These are phyloP conservation scores for Suillus clintonianus DNA, from an alignment of 768 basidiomycete species.

Conservation along the genomic window DNA sequence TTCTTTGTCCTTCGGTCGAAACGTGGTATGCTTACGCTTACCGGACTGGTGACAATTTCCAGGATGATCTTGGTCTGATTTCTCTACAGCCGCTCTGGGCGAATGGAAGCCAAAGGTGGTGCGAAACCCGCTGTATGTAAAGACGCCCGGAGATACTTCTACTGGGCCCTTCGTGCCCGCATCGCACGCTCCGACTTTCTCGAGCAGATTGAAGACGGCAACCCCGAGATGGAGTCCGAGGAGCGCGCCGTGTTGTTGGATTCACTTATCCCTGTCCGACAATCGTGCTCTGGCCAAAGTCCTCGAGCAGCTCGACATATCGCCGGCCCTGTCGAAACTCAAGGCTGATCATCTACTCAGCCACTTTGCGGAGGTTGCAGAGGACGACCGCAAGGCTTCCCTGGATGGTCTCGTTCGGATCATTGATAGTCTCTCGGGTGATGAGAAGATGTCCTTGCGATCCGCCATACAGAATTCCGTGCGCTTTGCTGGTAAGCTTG, in stretches of 20 bases:
- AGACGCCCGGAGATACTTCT: conserved; percentile 85
- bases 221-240: conserved; percentile 67
- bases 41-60: conserved; percentile 25
- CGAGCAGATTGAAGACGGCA: conserved; percentile 63
- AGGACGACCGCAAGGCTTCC: conserved; percentile 76
- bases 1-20: conserved; percentile 9
- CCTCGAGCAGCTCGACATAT: conserved; percentile 72
- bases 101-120: conserved; percentile 98
- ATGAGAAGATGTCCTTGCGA: conserved; percentile 67
- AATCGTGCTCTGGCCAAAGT: conserved; percentile 61
- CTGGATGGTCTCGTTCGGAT: conserved; percentile 73
- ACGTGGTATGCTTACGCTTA: neutral
- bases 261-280: conserved; percentile 56
- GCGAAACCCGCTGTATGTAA: conserved; percentile 88
- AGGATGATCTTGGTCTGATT: conserved; percentile 6
- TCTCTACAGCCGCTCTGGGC: conserved; percentile 76
- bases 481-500: conserved; percentile 58
- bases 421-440: conserved; percentile 70
- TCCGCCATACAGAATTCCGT: conserved; percentile 58
- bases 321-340: conserved; percentile 61
- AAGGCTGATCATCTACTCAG: conserved; percentile 70
- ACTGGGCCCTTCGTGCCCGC: conserved; percentile 90
- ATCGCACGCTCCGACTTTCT: conserved; percentile 69
- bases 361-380: conserved; percentile 64
- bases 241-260: conserved; percentile 68